Evolutionary conservation across 2,329 filamentous ascomycete species (phyloP).

Genomic region (Colletotrichum tofieldiae): DNA sequence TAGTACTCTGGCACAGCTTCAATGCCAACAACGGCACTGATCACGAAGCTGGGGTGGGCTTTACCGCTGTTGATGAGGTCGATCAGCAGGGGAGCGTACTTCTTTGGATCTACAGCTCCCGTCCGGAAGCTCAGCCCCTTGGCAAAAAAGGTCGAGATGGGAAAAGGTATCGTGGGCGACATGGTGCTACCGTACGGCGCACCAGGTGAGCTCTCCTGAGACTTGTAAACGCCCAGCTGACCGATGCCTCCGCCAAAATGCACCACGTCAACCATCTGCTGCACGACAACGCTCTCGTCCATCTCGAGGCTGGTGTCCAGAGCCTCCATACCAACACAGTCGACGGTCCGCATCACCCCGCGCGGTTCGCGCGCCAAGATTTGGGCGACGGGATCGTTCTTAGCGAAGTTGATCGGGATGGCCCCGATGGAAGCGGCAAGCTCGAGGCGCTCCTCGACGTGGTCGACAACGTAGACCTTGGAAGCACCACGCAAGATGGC

Average conservation of each 20-base stretch:
- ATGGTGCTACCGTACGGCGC: constrained; percentile 37
- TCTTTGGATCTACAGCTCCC: constrained; percentile 18
- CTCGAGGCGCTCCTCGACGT: constrained; percentile 44
- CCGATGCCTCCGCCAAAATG: constrained; percentile 45
- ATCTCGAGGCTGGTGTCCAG: constrained; percentile 42
- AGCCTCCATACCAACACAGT: constrained; percentile 44
- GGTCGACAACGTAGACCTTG: constrained; percentile 45
- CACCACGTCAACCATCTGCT: constrained; percentile 43
- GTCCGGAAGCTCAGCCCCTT: constrained; percentile 41
- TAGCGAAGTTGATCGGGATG: constrained; percentile 45
- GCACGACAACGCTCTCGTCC: constrained; percentile 41
- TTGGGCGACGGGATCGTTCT: constrained; percentile 38
- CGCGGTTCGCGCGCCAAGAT: constrained; percentile 41
- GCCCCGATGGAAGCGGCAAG: constrained; percentile 43
- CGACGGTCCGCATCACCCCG: constrained; percentile 42
- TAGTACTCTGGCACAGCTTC: constrained; percentile 49
- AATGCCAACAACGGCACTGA: constrained; percentile 48
- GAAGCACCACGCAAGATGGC: constrained; percentile 46
- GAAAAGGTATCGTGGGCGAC: constrained; percentile 41
- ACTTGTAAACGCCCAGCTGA: constrained; percentile 45
- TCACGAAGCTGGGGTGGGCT: constrained; percentile 50
- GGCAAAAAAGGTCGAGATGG: constrained; percentile 43
- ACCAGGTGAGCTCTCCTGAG: constrained; percentile 31
- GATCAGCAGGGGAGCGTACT: constrained; percentile 35
- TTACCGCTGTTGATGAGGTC: constrained; percentile 45